A percentile compares a stretch with the other conserved stretches of the same genome.
These are phyloP conservation scores for Claviceps paspali DNA, from an alignment of 2,329 filamentous ascomycete genomes.

Conservation along the genomic window DNA sequence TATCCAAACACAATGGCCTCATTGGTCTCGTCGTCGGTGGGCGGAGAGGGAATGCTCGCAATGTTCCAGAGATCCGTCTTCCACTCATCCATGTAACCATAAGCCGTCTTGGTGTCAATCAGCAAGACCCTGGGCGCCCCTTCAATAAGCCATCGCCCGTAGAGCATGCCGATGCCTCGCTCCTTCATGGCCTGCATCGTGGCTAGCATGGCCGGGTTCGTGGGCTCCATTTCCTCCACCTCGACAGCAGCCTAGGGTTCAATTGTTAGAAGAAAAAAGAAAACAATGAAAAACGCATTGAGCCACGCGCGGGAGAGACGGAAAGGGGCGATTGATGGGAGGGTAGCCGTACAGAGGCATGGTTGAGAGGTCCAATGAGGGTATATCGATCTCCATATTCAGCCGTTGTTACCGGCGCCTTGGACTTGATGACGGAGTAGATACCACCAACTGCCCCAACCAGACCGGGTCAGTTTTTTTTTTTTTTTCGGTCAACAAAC, in stretches of 20 bases:
- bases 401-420: conserved; percentile 90
- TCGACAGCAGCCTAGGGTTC: conserved; percentile 74
- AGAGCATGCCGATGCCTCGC: conserved; percentile 75
- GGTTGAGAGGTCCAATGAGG: conserved; percentile 86
- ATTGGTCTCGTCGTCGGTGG: conserved; percentile 86
- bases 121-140: conserved; percentile 86
- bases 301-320: too few species aligned
- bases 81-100: conserved; percentile 88
- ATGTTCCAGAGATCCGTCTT: conserved; percentile 90
- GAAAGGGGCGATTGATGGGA: background rate
- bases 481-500: too few species aligned
- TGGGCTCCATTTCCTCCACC: conserved; percentile 83
- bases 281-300: background rate
- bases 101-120: conserved; percentile 89
- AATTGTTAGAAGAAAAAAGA: conserved; percentile 6
- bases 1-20: conserved; percentile 97
- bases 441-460: conserved; percentile 68
- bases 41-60: conserved; percentile 84
- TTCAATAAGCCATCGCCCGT: conserved; percentile 95
- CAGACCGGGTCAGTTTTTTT: background rate
- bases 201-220: conserved; percentile 58
- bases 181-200: conserved; percentile 91
- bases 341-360: conserved; percentile 53
- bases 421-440: conserved; percentile 98
- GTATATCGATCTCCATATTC: conserved; percentile 98